Conservation (phyloP, 352 stramenopile genomes). For the Globisporangium paroecandrum region DNA sequence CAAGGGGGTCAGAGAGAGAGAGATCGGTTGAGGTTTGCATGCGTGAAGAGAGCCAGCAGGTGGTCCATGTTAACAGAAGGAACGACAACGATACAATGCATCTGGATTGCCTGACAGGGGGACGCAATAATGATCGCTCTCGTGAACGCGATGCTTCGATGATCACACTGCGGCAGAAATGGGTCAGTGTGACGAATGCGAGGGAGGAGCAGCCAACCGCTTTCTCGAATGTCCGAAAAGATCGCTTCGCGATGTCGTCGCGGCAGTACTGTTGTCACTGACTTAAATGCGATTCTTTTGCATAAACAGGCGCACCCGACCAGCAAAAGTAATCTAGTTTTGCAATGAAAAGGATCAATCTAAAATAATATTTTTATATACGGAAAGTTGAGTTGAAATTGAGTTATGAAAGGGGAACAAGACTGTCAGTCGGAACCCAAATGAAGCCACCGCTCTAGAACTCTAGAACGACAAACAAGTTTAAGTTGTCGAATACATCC, state of each 20-base stretch:
- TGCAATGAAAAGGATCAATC: background rate
- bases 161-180: background rate
- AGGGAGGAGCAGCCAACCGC: background rate
- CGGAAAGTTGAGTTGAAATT: background rate
- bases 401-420: background rate
- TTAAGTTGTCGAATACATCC: background rate
- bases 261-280: background rate
- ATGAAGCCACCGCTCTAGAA: too few species aligned
- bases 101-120: background rate
- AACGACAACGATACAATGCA: background rate
- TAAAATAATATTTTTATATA: background rate
- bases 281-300: background rate
- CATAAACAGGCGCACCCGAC: background rate
- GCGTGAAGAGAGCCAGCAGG: background rate
- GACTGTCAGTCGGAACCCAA: background rate
- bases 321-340: background rate
- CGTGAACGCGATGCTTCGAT: background rate
- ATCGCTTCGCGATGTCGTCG: background rate
- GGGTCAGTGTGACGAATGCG: background rate
- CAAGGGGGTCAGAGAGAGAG: background rate
- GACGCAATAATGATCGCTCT: background rate
- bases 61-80: background rate
- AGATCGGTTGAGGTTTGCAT: background rate
- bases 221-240: background rate
- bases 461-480: background rate